Evolutionary conservation across 495 filamentous ascomycete species (phyloP), one percentile per base, ranked within the genome.

Genomic region (Penicillium chermesinum): DNA sequence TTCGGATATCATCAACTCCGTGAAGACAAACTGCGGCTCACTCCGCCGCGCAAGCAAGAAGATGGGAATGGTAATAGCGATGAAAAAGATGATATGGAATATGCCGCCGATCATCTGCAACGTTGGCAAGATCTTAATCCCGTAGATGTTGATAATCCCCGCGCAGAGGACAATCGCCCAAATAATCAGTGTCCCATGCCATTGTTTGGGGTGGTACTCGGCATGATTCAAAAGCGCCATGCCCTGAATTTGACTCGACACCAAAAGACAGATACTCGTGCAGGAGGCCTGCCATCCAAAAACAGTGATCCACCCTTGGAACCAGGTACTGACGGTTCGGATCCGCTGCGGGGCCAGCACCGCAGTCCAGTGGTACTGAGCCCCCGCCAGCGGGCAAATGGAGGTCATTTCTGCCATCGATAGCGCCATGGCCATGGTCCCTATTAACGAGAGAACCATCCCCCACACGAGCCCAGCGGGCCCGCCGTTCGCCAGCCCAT

Each of bases 121-220:
- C 1, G 64, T 48, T 7, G 75, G 69, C 22, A 79, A 60, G 20
- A 75, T 53, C 32, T 64, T 55, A 7, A 67, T 67, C 14, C 59
- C 62, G 32, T 61, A 67, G 16, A 70, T 65, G 48, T 79, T 79
- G 20, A 76, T 46, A 2, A 63, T 21, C 5, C 63, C 50, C 0
- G 61, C 49, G 14, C 65, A 43, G 10, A 62, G 12, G 1, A 69
- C 37, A 7, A 69, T 53, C 0, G 64, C 66, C 56, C 61, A 74
- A 52, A 72, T 69, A 6, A 80, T 49, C 9, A 78, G 61, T 0
- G 74, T 73, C 3, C 66, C 69, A 27, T 79, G 75, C 64, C 73
- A 77, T 15, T 62, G 49, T 18, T 73, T 48, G 10, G 62, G 58
- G 0, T 49, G 53, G 50, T 75, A 78, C n/a, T 17, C 21, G 0